Percentiles rank a stretch among this genome's conserved stretches.
Evolutionary conservation across 108 stramenopile species (phyloP).

Genomic region (Thalassiosira profunda): DNA sequence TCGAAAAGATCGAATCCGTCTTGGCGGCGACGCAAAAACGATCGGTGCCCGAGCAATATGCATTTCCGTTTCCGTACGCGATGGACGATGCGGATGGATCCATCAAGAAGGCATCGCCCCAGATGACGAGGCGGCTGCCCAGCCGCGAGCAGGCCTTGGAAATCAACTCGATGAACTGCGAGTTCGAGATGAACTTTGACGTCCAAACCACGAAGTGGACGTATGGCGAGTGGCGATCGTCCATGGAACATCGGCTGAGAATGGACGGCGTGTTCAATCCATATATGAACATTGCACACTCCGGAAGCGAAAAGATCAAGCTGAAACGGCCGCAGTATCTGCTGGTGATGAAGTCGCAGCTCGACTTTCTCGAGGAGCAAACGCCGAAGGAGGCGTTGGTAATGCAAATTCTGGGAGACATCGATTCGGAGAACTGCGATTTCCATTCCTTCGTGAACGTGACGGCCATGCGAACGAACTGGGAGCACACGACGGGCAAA

Average conservation of each 20-base stretch:
- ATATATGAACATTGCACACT: background rate
- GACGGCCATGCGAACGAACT: conserved; percentile 88
- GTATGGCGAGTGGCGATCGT: conserved; percentile 67
- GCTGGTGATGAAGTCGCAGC: conserved; percentile 32
- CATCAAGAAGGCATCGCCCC: conserved; percentile 48
- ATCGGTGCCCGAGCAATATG: conserved; percentile 8
- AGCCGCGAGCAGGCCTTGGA: conserved; percentile 62
- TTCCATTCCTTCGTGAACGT: conserved; percentile 75
- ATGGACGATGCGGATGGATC: conserved; percentile 64
- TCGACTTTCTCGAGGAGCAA: conserved; percentile 41
- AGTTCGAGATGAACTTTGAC: conserved; percentile 81
- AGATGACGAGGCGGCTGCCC: conserved; percentile 54
- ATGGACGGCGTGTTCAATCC: conserved; percentile 44
- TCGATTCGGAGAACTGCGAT: conserved; percentile 73
- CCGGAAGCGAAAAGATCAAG: conserved; percentile 10
- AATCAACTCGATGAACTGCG: conserved; percentile 73
- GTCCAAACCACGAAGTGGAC: conserved; percentile 69
- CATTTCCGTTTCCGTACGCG: conserved; percentile 71
- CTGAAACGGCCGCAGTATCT: conserved; percentile 39
- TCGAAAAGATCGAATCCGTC: no score
- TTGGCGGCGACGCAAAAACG: background rate
- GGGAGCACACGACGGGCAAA: conserved; percentile 82
- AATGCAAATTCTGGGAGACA: conserved; percentile 68
- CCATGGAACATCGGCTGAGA: conserved; percentile 45
- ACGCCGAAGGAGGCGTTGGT: conserved; percentile 69